Evolutionary conservation across 169 alveolate genomes (phyloP), one percentile per base, ranked within the genome.

Genomic region (Plasmodium relictum): DNA sequence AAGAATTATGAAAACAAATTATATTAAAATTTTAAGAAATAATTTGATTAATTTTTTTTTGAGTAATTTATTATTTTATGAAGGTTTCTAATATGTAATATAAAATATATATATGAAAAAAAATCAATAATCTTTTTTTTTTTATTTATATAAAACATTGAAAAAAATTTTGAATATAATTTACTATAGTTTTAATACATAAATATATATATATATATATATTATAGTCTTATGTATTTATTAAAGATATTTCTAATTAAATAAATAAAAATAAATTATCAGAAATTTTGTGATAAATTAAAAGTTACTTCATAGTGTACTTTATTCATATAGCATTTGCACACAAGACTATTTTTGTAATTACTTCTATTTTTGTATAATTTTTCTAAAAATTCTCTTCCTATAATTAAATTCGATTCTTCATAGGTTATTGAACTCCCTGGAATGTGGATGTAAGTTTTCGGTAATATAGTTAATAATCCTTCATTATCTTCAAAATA

Each of bases 401-500:
- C 45, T 20, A 76, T 22, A 42, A 66, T 59, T 2, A 76, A 59
- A 9, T 18, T n/a, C 3, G 89, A 76, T 56, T 76, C 89, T 42
- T 76, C 89, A 68, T 63, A 76, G 1, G 50, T 0, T 3, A 63
- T 44, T 18, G 8, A 18, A 3, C 6, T 54, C 10, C 9, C 37
- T 2, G 70, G 14, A 2, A 1, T 66, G 56, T 76, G 37, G 0
- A 76, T 39, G 6, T 76, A 76, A 8, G 56, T 76, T 42, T 76
- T 76, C 0, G 89, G 89, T 16, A 62, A 76, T 48, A 76, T 50
- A 37, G 68, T 76, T 41, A 76, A 58, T 10, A 31, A 76, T 8
- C 89, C 89, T 14, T 63, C n/a, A n/a, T 59, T 20, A 58, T 76
- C 89, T 22, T 76, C 48, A 14, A 76, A 56, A 56, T 44, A 22